Conservation (phyloP, 1,284 basidiomycete species). For the Filobasidium uniguttulatum region DNA sequence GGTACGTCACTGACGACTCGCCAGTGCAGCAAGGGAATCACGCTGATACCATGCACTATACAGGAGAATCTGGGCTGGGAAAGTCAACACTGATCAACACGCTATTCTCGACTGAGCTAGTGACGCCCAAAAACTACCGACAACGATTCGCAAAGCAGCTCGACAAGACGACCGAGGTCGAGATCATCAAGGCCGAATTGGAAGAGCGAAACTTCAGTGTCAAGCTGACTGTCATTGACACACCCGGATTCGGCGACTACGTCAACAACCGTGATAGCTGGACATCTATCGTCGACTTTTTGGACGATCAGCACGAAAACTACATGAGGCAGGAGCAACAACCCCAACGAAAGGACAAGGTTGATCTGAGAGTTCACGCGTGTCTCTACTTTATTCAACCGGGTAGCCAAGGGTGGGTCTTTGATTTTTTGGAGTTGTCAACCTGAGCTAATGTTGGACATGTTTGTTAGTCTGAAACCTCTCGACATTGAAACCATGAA, state of each 20-base stretch:
- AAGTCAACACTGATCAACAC: slow-evolving; percentile 98
- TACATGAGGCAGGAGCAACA: slow-evolving; percentile 99
- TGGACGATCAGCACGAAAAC: slow-evolving; percentile 98
- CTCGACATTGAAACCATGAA: slow-evolving; percentile 99
- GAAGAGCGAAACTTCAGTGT: slow-evolving; percentile 99
- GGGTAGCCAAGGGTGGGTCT: slow-evolving; percentile 79
- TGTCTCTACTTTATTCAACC: slow-evolving; percentile 97
- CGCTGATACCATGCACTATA: neutral
- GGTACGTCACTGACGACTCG: slow-evolving; percentile 47
- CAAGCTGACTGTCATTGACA: slow-evolving; percentile 98
- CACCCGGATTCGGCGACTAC: slow-evolving; percentile 91
- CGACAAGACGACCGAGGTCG: slow-evolving; percentile 96
- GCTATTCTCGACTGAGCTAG: slow-evolving; percentile 95
- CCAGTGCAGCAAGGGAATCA: too few species aligned
- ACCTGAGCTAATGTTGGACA: too few species aligned
- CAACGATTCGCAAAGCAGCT: slow-evolving; percentile 81
- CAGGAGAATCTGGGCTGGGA: slow-evolving; percentile 86
- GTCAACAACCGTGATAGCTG: slow-evolving; percentile 89
- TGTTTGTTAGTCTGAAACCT: slow-evolving; percentile 83
- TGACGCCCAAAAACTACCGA: slow-evolving; percentile 76
- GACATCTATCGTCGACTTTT: slow-evolving; percentile 96
- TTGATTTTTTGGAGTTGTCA: neutral
- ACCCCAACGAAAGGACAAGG: slow-evolving; percentile 81
- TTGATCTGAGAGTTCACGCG: slow-evolving; percentile 88
- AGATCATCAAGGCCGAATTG: slow-evolving; percentile 91